phyloP scores from a whole-genome alignment of 805 yeast species.

The Maudiozyma bulderi region DNA sequence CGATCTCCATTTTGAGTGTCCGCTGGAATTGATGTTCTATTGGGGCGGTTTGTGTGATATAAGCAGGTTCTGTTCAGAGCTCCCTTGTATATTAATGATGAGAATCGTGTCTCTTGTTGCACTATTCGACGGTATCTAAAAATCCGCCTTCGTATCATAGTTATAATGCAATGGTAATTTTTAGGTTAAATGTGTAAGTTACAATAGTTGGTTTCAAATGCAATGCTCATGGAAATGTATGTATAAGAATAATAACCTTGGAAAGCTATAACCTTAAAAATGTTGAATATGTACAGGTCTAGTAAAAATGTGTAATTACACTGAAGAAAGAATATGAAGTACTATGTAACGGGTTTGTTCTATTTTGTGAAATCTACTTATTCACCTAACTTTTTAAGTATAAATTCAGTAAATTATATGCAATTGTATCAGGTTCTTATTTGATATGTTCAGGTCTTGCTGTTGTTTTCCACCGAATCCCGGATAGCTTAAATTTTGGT shows the following conservation, averaged over 20 bases:
- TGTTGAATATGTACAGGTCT: too few relatives aligned
- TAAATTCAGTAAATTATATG: too few relatives aligned
- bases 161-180: neutral
- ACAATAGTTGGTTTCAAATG: neutral
- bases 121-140: neutral
- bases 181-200: neutral
- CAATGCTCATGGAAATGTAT: neutral
- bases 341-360: too few relatives aligned
- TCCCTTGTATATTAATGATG: neutral
- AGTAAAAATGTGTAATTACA: too few relatives aligned
- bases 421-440: too few relatives aligned
- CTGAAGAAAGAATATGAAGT: too few relatives aligned
- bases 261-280: too few relatives aligned
- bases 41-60: neutral
- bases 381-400: too few relatives aligned
- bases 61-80: neutral
- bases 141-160: slow-evolving; percentile 3
- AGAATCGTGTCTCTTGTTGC: neutral
- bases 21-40: neutral
- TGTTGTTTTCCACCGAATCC: too few relatives aligned
- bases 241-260: neutral
- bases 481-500: too few relatives aligned
- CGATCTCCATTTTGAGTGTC: neutral
- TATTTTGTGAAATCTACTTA: too few relatives aligned
- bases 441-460: too few relatives aligned